phyloP scores from a whole-genome alignment of 306 rosid genomes.

The Trifolium repens region DNA sequence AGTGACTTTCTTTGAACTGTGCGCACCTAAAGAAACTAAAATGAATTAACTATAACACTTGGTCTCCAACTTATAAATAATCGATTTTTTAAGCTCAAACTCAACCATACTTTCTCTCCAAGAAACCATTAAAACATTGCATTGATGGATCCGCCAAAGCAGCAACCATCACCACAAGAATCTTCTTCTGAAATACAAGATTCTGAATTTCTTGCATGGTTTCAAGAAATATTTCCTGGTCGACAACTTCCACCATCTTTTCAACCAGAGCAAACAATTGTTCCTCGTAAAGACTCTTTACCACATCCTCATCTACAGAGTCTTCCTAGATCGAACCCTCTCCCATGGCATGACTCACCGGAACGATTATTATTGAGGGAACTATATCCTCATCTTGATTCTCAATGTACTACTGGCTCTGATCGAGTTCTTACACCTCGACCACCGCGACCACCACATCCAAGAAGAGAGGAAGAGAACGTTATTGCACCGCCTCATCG shows the following conservation, averaged over 20 bases:
- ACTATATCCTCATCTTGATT: neutral
- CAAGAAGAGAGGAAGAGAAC: too few relatives aligned
- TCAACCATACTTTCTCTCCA: neutral
- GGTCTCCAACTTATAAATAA: too few relatives aligned
- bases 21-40: too few relatives aligned
- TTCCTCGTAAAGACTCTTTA: neutral
- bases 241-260: neutral
- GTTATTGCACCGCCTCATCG: too few relatives aligned
- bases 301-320: too few relatives aligned
- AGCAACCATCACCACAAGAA: neutral
- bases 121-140: neutral
- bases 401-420: neutral
- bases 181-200: neutral
- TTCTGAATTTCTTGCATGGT: neutral
- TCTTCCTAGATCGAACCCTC: neutral
- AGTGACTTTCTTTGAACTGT: too few relatives aligned
- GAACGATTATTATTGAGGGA: neutral
- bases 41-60: too few relatives aligned
- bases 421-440: neutral
- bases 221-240: constrained; percentile 11
- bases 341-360: neutral
- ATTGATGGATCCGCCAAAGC: neutral
- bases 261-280: neutral
- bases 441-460: neutral
- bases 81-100: too few relatives aligned